Conservation (phyloP, 1,139 yeast species). For the Yamadazyma triangularis region DNA sequence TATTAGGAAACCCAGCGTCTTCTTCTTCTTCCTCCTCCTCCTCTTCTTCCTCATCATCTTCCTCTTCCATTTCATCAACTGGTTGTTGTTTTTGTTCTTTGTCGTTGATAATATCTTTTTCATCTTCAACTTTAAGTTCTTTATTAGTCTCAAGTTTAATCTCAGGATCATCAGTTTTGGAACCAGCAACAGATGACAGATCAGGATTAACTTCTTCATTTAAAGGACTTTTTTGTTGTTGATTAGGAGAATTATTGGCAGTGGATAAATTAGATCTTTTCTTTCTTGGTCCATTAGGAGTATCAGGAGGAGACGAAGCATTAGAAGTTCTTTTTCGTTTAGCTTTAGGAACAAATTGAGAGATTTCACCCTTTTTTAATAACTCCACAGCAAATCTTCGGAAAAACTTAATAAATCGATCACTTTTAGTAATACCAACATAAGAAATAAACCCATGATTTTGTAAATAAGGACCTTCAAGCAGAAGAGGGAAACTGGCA, state of each 20-base stretch:
- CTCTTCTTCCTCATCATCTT: conserved; percentile 10
- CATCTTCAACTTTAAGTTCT: background rate
- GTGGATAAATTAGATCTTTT: conserved; percentile 5
- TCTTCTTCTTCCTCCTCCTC: conserved; percentile 8
- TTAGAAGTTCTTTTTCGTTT: conserved; percentile 6
- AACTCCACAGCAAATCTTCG: conserved; percentile 34
- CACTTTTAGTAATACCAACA: conserved; percentile 40
- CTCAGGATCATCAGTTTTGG: conserved; percentile 1
- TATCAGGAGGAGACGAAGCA: conserved; percentile 6
- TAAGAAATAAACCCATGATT: conserved; percentile 42
- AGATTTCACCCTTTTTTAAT: conserved; percentile 33
- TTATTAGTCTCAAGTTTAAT: background rate
- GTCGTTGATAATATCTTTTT: conserved; percentile 2
- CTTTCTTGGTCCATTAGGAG: conserved; percentile 2
- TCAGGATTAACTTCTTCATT: background rate
- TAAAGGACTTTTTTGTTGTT: background rate
- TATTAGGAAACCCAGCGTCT: conserved; percentile 13
- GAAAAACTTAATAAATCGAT: conserved; percentile 36
- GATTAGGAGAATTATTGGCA: conserved; percentile 4
- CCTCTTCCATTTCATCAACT: conserved; percentile 9
- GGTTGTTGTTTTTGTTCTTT: conserved; percentile 4
- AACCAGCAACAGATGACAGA: no score
- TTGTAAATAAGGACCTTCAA: conserved; percentile 39
- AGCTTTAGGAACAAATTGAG: conserved; percentile 21
- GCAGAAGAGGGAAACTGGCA: conserved; percentile 32